A percentile compares a stretch with the other conserved stretches of the same genome.
Evolutionary conservation across 2,329 filamentous ascomycete species (phyloP).

Genomic region (Verticillium albo-atrum): DNA sequence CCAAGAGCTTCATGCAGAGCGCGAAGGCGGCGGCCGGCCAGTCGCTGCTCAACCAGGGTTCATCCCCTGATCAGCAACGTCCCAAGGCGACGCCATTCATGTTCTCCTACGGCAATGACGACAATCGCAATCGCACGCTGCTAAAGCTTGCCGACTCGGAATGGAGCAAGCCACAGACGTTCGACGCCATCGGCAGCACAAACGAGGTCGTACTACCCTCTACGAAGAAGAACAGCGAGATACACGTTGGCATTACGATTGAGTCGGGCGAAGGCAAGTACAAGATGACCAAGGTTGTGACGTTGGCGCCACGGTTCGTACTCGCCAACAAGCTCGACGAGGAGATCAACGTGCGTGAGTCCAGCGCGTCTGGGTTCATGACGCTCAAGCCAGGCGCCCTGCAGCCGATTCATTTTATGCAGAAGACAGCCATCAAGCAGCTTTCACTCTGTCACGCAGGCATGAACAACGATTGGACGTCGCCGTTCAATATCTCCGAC

Average conservation of each 20-base stretch:
- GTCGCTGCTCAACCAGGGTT: slow-evolving; percentile 45
- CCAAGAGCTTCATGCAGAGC: slow-evolving; percentile 82
- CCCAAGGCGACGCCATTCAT: slow-evolving; percentile 85
- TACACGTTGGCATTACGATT: slow-evolving; percentile 86
- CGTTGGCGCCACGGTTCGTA: slow-evolving; percentile 86
- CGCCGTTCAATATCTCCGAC: slow-evolving; percentile 95
- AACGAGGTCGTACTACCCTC: slow-evolving; percentile 83
- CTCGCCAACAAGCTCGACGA: slow-evolving; percentile 90
- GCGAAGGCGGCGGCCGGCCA: slow-evolving; percentile 82
- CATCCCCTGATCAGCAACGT: slow-evolving; percentile 45
- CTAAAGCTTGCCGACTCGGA: slow-evolving; percentile 84
- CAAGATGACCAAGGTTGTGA: slow-evolving; percentile 94
- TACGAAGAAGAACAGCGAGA: slow-evolving; percentile 66
- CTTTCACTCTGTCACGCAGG: slow-evolving; percentile 90
- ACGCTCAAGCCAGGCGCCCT: slow-evolving; percentile 73
- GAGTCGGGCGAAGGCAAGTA: slow-evolving; percentile 94
- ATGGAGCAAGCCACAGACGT: slow-evolving; percentile 97
- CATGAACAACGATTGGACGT: slow-evolving; percentile 95
- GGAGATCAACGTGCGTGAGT: slow-evolving; percentile 84
- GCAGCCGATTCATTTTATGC: slow-evolving; percentile 84
- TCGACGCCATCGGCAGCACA: slow-evolving; percentile 93
- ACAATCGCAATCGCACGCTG: slow-evolving; percentile 84
- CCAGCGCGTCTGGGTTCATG: slow-evolving; percentile 82
- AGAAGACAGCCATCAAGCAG: slow-evolving; percentile 79
- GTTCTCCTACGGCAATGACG: slow-evolving; percentile 89